Percentiles rank a stretch among this genome's conserved stretches.
phyloP scores from a whole-genome alignment of 2,329 filamentous ascomycete species.

The Aspergillus sergii region DNA sequence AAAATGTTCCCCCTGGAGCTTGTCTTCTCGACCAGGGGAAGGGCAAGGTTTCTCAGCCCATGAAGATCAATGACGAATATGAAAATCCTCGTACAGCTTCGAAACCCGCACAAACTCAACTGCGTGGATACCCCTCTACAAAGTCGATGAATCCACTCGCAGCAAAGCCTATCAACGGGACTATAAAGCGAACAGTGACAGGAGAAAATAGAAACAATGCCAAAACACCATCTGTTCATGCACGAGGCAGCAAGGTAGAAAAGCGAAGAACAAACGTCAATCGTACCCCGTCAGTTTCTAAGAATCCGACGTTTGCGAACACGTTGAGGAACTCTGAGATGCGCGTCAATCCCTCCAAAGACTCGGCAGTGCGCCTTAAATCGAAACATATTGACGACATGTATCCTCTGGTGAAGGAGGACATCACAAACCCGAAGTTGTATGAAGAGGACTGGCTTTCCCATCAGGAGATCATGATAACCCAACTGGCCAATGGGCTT shows the following conservation, averaged over 20 bases:
- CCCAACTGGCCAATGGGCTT: slow-evolving; percentile 61
- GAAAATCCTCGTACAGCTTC: slow-evolving; percentile 21
- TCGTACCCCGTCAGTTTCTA: slow-evolving; percentile 11
- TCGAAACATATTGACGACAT: slow-evolving; percentile 30
- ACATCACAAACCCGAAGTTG: slow-evolving; percentile 58
- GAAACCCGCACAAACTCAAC: slow-evolving; percentile 17
- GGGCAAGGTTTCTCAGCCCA: slow-evolving; percentile 17
- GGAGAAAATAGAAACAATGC: slow-evolving; percentile 19
- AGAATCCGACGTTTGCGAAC: slow-evolving; percentile 16
- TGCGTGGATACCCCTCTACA: not conserved
- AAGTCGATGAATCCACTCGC: slow-evolving; percentile 10
- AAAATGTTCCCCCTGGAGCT: slow-evolving; percentile 60
- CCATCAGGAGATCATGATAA: slow-evolving; percentile 63
- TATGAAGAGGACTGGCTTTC: slow-evolving; percentile 66
- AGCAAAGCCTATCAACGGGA: slow-evolving; percentile 9
- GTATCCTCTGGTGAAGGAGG: slow-evolving; percentile 58
- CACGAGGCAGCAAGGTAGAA: not conserved
- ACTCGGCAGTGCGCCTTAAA: slow-evolving; percentile 35
- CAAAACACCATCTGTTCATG: not conserved
- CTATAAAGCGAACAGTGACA: slow-evolving; percentile 12
- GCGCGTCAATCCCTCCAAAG: slow-evolving; percentile 29
- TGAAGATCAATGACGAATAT: slow-evolving; percentile 27
- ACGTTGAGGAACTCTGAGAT: slow-evolving; percentile 22
- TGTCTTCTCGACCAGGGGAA: slow-evolving; percentile 24
- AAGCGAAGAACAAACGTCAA: not conserved